These are phyloP conservation scores for Moesziomyces antarcticus DNA, from an alignment of 1,284 basidiomycete genomes.

Conservation along the genomic window DNA sequence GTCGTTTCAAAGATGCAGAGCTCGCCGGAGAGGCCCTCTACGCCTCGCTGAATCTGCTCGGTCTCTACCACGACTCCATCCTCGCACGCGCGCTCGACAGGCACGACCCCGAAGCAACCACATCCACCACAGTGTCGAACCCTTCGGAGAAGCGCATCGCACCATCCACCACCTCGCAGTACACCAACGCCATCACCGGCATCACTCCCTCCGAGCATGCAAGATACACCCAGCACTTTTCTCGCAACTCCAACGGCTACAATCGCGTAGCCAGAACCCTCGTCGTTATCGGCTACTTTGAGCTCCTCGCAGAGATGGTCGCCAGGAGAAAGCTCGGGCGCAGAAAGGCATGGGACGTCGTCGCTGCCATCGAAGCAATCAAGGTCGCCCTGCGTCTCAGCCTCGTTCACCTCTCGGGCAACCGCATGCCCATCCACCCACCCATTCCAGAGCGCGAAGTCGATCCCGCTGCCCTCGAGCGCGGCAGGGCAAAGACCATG, in stretches of 20 bases:
- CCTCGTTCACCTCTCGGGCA: conserved; percentile 65
- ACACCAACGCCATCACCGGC: conserved; percentile 14
- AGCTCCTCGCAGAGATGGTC: conserved; percentile 69
- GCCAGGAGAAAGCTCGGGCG: conserved; percentile 63
- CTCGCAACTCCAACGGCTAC: conserved; percentile 61
- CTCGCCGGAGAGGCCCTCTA: conserved; percentile 70
- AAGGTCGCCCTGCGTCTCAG: conserved; percentile 67
- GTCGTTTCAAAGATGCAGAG: conserved; percentile 95
- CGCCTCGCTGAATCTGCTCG: conserved; percentile 68
- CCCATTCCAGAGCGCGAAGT: conserved; percentile 67
- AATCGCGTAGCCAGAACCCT: conserved; percentile 61
- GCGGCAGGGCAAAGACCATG: conserved; percentile 41
- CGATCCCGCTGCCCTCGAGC: conserved; percentile 62
- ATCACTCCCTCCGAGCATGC: conserved; percentile 67
- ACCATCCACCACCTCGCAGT: not conserved
- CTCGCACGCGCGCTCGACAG: conserved; percentile 62
- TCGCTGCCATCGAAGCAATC: conserved; percentile 68
- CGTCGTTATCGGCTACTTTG: conserved; percentile 65
- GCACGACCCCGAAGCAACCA: conserved; percentile 12
- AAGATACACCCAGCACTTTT: conserved; percentile 68
- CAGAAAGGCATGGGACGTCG: conserved; percentile 67
- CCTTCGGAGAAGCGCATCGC: conserved; percentile 9
- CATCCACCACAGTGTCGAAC: not conserved
- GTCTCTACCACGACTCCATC: conserved; percentile 70
- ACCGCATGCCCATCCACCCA: conserved; percentile 66